These are phyloP conservation scores for Fraxinus pennsylvanica DNA, from an alignment of 257 asterid species.

Conservation along the genomic window DNA sequence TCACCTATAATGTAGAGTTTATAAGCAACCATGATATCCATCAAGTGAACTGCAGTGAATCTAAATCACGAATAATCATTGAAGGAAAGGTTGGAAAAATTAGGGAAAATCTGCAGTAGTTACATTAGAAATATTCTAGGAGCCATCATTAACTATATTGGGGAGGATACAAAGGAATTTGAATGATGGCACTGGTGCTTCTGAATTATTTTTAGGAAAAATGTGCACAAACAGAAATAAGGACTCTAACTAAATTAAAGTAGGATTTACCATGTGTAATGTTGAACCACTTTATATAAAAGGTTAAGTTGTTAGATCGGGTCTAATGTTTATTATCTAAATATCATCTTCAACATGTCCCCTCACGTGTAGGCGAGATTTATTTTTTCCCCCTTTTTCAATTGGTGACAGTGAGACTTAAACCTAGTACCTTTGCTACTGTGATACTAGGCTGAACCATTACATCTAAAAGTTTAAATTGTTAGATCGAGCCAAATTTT, in stretches of 20 bases:
- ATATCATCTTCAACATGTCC: too few relatives aligned
- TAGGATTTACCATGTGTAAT: neutral
- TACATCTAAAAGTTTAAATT: too few relatives aligned
- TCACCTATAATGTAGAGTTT: conserved; percentile 59
- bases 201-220: neutral
- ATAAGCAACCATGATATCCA: conserved; percentile 26
- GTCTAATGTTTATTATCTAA: too few relatives aligned
- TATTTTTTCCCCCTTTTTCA: too few relatives aligned
- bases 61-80: conserved; percentile 7
- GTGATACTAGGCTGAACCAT: too few relatives aligned
- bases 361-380: too few relatives aligned
- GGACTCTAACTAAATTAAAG: neutral
- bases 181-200: neutral
- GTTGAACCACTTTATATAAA: too few relatives aligned
- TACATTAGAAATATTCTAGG: neutral
- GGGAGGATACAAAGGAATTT: neutral
- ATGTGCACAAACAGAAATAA: neutral
- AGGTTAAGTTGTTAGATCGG: too few relatives aligned
- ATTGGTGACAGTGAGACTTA: too few relatives aligned
- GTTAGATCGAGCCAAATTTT: too few relatives aligned
- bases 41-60: conserved; percentile 17
- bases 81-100: conserved; percentile 8
- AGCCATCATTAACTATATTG: neutral
- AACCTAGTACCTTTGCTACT: too few relatives aligned
- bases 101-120: neutral